phyloP scores from a whole-genome alignment of 176 grass and related monocot species.

The Pontederia crassipes region DNA sequence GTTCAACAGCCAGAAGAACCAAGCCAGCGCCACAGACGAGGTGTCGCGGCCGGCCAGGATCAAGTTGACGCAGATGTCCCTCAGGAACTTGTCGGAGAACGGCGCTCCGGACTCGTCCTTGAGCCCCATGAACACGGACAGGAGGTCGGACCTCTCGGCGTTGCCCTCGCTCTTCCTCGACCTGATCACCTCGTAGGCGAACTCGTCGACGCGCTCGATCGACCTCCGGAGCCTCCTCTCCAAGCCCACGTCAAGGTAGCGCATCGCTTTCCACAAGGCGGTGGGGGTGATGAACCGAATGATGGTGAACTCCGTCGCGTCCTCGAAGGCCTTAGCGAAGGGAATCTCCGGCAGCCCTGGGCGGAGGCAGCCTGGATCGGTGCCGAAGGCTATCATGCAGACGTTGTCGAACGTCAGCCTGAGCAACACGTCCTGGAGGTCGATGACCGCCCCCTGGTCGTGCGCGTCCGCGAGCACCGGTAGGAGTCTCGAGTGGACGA shows the following conservation, averaged over 20 bases:
- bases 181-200: background rate
- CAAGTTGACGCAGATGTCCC: background rate
- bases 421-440: background rate
- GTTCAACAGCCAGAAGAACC: constrained; percentile 3
- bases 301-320: background rate
- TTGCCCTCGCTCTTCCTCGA: background rate
- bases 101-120: background rate
- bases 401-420: constrained; percentile 1
- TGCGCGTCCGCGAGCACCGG: background rate
- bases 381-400: background rate
- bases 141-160: background rate
- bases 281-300: background rate
- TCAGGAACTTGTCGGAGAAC: constrained; percentile 1
- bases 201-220: background rate
- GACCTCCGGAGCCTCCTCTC: constrained; percentile 1
- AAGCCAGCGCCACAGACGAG: background rate
- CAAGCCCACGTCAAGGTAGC: background rate
- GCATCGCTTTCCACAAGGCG: background rate
- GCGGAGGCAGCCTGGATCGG: background rate
- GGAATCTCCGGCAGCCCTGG: background rate
- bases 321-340: background rate
- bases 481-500: background rate
- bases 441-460: background rate
- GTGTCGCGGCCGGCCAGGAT: background rate
- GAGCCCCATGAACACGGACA: background rate